Conservation (phyloP, 1,139 yeast species). For the Meyerozyma carpophila region DNA sequence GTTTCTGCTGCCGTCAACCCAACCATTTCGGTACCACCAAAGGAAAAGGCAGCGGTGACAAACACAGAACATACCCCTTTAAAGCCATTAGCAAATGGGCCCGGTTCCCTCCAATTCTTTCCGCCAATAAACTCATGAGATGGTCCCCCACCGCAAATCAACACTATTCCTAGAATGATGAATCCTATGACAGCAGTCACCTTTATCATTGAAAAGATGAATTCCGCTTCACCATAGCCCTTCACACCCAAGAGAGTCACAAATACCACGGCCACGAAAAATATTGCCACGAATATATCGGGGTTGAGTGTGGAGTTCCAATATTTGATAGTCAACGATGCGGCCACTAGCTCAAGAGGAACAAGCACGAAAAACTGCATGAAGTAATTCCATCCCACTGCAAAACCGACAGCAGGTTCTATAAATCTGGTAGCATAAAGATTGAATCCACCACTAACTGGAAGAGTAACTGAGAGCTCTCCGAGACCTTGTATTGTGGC, state of each 20-base stretch:
- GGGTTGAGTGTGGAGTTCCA: slow-evolving; percentile 35
- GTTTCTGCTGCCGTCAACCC: slow-evolving; percentile 30
- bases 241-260: slow-evolving; percentile 37
- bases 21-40: slow-evolving; percentile 32
- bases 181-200: slow-evolving; percentile 37
- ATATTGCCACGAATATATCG: slow-evolving; percentile 34
- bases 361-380: slow-evolving; percentile 26
- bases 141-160: slow-evolving; percentile 37
- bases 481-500: slow-evolving; percentile 39
- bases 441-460: slow-evolving; percentile 36
- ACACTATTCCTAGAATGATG: slow-evolving; percentile 35
- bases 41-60: slow-evolving; percentile 39
- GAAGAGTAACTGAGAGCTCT: slow-evolving; percentile 33
- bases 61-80: slow-evolving; percentile 38
- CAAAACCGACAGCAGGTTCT: slow-evolving; percentile 38
- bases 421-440: slow-evolving; percentile 35
- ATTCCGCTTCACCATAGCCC: slow-evolving; percentile 44
- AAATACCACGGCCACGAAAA: slow-evolving; percentile 30
- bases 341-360: slow-evolving; percentile 30
- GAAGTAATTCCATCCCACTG: slow-evolving; percentile 41
- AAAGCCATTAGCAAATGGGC: slow-evolving; percentile 39
- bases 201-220: slow-evolving; percentile 31
- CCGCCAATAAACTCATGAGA: slow-evolving; percentile 19
- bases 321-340: slow-evolving; percentile 28
- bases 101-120: slow-evolving; percentile 35